Evolutionary conservation across 192 early-diverging fungal genomes (phyloP).

Genomic region (Powellomyces hirtus): DNA sequence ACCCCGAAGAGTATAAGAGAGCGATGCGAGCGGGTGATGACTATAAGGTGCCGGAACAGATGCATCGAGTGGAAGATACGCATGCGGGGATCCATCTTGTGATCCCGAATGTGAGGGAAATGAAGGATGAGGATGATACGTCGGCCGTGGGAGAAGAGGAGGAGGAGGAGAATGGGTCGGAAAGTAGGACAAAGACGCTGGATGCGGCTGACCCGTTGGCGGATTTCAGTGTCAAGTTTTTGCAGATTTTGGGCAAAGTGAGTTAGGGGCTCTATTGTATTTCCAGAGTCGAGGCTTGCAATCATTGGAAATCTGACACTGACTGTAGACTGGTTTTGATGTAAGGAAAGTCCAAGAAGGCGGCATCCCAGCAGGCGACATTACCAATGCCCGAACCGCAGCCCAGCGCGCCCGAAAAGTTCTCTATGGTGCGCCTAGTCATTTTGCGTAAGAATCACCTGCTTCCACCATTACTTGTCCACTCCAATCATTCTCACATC

Average conservation of each 20-base stretch:
- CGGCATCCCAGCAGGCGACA: background rate
- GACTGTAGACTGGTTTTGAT: background rate
- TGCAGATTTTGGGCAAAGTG: slow-evolving; percentile 17
- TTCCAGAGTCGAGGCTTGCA: too few relatives aligned
- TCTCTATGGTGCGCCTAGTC: background rate
- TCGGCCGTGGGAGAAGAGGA: background rate
- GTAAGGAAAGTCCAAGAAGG: slow-evolving; percentile 7
- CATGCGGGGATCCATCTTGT: slow-evolving; percentile 7
- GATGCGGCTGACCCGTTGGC: background rate
- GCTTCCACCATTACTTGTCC: background rate
- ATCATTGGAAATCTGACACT: too few relatives aligned
- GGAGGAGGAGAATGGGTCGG: background rate
- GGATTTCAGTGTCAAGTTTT: slow-evolving; percentile 4
- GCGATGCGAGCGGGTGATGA: background rate
- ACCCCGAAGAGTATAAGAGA: background rate
- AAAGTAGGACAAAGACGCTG: background rate
- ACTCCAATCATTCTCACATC: background rate
- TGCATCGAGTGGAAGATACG: background rate
- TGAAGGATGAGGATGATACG: slow-evolving; percentile 20
- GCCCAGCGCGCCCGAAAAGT: background rate
- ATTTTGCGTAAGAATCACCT: slow-evolving; percentile 4
- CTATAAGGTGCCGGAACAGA: background rate
- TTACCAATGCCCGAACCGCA: background rate
- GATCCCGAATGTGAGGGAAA: slow-evolving; percentile 14
- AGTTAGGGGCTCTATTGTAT: too few relatives aligned